A percentile compares a stretch with the other conserved stretches of the same genome.
Evolutionary conservation across 192 early-diverging fungal species (phyloP).

Genomic region (Umbelopsis ramanniana): DNA sequence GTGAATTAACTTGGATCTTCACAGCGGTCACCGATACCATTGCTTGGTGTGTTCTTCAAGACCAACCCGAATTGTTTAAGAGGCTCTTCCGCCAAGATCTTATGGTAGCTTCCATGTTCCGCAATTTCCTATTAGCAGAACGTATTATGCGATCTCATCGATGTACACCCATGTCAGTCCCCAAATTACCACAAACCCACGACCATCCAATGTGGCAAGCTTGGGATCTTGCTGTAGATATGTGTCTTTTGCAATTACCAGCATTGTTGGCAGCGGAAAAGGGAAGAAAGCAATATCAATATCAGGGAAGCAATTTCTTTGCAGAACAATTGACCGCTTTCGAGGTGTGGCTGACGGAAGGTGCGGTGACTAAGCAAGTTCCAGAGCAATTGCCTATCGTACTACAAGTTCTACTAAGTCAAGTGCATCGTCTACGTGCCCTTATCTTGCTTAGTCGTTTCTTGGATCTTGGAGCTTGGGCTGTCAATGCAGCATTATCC

Average conservation of each 20-base stretch:
- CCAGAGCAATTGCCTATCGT: conserved; percentile 96
- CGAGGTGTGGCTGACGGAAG: conserved; percentile 92
- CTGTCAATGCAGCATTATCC: conserved; percentile 88
- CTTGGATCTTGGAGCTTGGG: conserved; percentile 91
- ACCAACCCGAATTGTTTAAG: conserved; percentile 85
- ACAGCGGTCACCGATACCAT: conserved; percentile 98
- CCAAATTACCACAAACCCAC: conserved; percentile 86
- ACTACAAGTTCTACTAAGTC: conserved; percentile 93
- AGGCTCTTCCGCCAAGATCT: conserved; percentile 92
- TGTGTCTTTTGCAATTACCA: conserved; percentile 91
- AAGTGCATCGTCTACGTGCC: conserved; percentile 91
- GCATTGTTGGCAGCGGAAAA: conserved; percentile 60
- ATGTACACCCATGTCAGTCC: conserved; percentile 90
- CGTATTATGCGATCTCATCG: conserved; percentile 94
- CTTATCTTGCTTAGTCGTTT: conserved; percentile 91
- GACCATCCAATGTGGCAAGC: conserved; percentile 97
- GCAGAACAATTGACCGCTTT: conserved; percentile 97
- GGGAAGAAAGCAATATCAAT: conserved; percentile 54
- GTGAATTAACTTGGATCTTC: conserved; percentile 99
- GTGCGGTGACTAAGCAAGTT: conserved; percentile 76
- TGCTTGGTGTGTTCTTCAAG: conserved; percentile 88
- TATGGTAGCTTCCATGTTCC: conserved; percentile 90
- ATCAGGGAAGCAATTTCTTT: conserved; percentile 88
- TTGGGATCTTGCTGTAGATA: conserved; percentile 94
- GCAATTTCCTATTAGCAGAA: conserved; percentile 95